phyloP scores from a whole-genome alignment of 805 yeast species.

The Ogataea paraovalis region DNA sequence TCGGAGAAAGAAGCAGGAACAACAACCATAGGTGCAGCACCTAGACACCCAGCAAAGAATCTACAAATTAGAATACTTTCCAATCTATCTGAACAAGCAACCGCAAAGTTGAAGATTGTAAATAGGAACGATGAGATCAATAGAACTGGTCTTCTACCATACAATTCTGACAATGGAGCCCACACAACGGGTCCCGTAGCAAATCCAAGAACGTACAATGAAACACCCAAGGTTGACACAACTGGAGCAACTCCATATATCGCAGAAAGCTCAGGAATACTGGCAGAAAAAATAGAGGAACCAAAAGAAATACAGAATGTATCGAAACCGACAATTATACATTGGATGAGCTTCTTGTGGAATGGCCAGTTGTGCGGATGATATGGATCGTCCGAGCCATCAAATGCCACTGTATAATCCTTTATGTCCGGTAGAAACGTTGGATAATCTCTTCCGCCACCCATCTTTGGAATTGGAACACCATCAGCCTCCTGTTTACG shows the following conservation, averaged over 20 bases:
- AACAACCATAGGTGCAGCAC: constrained; percentile 82
- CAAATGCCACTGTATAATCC: constrained; percentile 63
- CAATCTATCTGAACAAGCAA: constrained; percentile 72
- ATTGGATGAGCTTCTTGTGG: constrained; percentile 40
- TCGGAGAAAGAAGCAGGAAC: constrained; percentile 88
- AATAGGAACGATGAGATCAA: constrained; percentile 54
- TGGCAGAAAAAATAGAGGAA: constrained; percentile 77
- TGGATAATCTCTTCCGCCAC: constrained; percentile 61
- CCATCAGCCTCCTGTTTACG: constrained; percentile 30
- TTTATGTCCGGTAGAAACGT: constrained; percentile 52
- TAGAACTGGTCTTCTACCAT: constrained; percentile 64
- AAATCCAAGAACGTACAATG: constrained; percentile 86
- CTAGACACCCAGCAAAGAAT: constrained; percentile 75
- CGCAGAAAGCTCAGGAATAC: constrained; percentile 42
- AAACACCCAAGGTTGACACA: constrained; percentile 71
- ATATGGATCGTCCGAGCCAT: constrained; percentile 74
- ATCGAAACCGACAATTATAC: constrained; percentile 43
- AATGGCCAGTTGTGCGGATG: constrained; percentile 79
- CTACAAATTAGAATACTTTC: constrained; percentile 76
- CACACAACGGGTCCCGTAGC: constrained; percentile 89
- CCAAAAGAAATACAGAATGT: constrained; percentile 63
- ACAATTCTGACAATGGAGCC: constrained; percentile 84
- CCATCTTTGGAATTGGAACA: constrained; percentile 56
- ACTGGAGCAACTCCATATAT: constrained; percentile 59
- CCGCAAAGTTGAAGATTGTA: constrained; percentile 61